Base-by-base conservation (phyloP, 352 stramenopile species). In the Globisporangium solare region DNA sequence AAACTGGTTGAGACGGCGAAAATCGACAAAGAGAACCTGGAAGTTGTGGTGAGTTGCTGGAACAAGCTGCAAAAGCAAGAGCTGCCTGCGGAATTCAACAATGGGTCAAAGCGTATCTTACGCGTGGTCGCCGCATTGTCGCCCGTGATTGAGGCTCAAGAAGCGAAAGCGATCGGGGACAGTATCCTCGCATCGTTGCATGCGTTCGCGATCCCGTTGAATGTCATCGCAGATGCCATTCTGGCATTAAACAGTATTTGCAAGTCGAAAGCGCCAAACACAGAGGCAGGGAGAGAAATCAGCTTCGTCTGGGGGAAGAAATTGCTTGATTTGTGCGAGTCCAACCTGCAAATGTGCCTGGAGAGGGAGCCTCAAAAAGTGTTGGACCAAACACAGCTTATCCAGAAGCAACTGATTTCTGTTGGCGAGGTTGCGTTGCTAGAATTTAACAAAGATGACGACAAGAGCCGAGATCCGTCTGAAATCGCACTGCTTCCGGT, bases 331-430 rank as follows among this genome's bases (percentile, higher is more conserved):
- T 54, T 80, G 1, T 92, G 82, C 52, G 84, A 92, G 48, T 47
- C 66, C 0, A 90, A 76, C 31, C 66, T 93, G 6, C 71, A 74
- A 2, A 66, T 67, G 27, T 89, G 75, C 53, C 82, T 93, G 32
- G 77, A 88, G 47, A 78, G 61, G 11, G 73, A 73, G 11, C 70
- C 74, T 3, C 68, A 78, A 1, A 68, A 70, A 20, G 68, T 92
- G 10, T 54, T 73, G 32, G 74, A 88, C 1, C 70, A 89, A 11
- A 84, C 76, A 4, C 62, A 58, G 15, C 51, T 88, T 20, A 53
- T 94, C 39, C 81, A 95, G 60, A 89, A 89, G 37, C 81, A 90
- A 52, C 60, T 95, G 3, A 88, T 91, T 47, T 86, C 69, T 15
- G 79, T 95, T 37, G 86, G 86, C 27, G 83, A 95, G 61, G 67